These are phyloP conservation scores for Hortiboletus campestris DNA, from an alignment of 768 basidiomycete species.

Conservation along the genomic window DNA sequence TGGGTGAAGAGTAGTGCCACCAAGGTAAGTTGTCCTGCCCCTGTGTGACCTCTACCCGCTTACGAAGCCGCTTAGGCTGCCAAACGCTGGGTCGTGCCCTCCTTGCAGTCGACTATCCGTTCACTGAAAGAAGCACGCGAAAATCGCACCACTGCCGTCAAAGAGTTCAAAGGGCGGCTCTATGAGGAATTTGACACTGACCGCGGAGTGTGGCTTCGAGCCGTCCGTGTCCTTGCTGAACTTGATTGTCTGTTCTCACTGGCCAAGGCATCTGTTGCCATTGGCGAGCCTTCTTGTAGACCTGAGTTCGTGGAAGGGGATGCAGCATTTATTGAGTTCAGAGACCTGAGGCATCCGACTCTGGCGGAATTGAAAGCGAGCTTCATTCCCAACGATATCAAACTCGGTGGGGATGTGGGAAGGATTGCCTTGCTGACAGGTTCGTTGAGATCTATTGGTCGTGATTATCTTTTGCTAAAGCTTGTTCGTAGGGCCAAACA, in stretches of 20 bases:
- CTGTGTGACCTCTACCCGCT: not conserved
- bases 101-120: constrained; percentile 69
- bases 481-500: constrained; percentile 63
- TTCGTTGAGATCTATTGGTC: constrained; percentile 28
- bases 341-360: constrained; percentile 87
- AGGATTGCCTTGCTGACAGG: constrained; percentile 87
- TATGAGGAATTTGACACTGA: constrained; percentile 82
- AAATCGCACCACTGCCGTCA: constrained; percentile 74
- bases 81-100: constrained; percentile 74
- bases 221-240: constrained; percentile 84
- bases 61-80: constrained; percentile 46
- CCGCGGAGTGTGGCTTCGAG: constrained; percentile 77
- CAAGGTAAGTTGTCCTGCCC: constrained; percentile 50
- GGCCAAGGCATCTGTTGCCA: constrained; percentile 82
- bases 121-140: constrained; percentile 92
- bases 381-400: constrained; percentile 94
- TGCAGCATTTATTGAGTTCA: constrained; percentile 80
- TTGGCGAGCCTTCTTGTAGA: constrained; percentile 93
- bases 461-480: not conserved
- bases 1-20: constrained; percentile 83
- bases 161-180: constrained; percentile 76
- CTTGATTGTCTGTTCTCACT: constrained; percentile 95
- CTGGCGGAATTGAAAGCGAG: constrained; percentile 63
- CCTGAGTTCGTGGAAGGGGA: constrained; percentile 84
- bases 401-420: constrained; percentile 72